Evolutionary conservation across 129 eudicot species (phyloP), one percentile per base, ranked within the genome.

Genomic region (Escallonia herrerae): DNA sequence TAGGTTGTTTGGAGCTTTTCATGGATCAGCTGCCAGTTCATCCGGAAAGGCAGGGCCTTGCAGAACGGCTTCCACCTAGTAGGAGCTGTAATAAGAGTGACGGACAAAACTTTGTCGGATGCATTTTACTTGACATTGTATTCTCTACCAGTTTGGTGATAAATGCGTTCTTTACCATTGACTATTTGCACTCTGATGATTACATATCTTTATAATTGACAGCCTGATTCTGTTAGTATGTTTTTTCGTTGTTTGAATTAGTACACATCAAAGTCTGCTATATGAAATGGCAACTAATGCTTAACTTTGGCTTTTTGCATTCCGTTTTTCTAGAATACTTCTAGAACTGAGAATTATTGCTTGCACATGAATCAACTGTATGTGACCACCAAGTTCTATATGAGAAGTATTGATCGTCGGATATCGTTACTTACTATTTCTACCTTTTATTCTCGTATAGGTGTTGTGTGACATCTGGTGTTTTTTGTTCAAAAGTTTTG

Each of bases 1-100:
- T 64, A 56, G 58, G 63, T 47, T 64, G 40, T 67, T 57, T 53
- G 51, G 79, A 58, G 66, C 6, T 73, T 49, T 69, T 4, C 57
- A 55, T 40, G 44, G 69, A 42, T 38, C 73, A 62, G 49, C 43
- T 47, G 48, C n/a, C 22, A 45, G 66, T 40, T 60, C 55, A 56
- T 56, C 69, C 54, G 53, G 60, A 60, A 62, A 66, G 42, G 59
- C 50, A 51, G 37, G 60, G 46, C 51, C 33, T 41, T 66, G 62
- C 43, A 39, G 64, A 79, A 56, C 45, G 74, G 59, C 66, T 61
- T 56, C 46, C 14, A 58, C 62, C 51, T 43, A 72, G 37, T 53
- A 67, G 51, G 73, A 69, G 50, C 37, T 60, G 53, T 68, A 57
- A 56, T 57, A 57, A 13, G 6, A 1, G 37, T 43, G 42, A 58